Evolutionary conservation across 2,329 filamentous ascomycete species (phyloP).

Genomic region (Fusarium cyanostomum): DNA sequence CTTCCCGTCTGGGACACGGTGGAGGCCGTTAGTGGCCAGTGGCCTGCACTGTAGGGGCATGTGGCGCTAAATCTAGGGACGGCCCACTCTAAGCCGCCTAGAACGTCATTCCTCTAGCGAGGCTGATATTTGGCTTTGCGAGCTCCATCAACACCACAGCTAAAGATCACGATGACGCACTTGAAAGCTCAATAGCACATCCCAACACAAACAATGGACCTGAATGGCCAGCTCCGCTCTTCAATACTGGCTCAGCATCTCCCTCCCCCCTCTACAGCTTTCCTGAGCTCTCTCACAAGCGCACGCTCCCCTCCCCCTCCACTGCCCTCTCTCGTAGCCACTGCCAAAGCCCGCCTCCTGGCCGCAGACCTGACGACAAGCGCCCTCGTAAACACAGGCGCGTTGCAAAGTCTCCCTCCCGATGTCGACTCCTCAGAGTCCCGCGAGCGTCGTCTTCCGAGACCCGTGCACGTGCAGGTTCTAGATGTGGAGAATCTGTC

Average conservation of each 20-base stretch:
- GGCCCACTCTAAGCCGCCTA: constrained; percentile 34
- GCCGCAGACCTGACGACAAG: constrained; percentile 74
- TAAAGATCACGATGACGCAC: constrained; percentile 2
- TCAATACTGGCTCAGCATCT: constrained; percentile 64
- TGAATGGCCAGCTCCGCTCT: constrained; percentile 59
- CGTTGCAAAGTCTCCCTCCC: constrained; percentile 58
- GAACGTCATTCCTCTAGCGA: constrained; percentile 38
- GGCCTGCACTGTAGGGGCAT: constrained; percentile 20
- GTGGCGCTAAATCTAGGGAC: constrained; percentile 32
- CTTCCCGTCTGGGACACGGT: constrained; percentile 31
- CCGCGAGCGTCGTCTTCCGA: constrained; percentile 65
- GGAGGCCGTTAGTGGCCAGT: constrained; percentile 29
- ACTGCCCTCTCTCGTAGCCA: constrained; percentile 77
- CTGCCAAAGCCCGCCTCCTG: constrained; percentile 82
- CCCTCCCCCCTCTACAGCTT: constrained; percentile 62
- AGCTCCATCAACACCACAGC: constrained; percentile 20
- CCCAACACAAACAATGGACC: constrained; percentile 43
- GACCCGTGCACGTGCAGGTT: constrained; percentile 80
- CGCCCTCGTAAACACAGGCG: constrained; percentile 57
- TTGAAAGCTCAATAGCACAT: constrained; percentile 5
- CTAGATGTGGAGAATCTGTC: constrained; percentile 87
- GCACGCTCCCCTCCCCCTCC: constrained; percentile 67
- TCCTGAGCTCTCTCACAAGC: constrained; percentile 71
- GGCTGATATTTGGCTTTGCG: constrained; percentile 19
- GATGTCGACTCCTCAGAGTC: constrained; percentile 62